These are phyloP conservation scores for Fusarium sp. DNA, from an alignment of 2,329 filamentous ascomycete species.

Conservation along the genomic window DNA sequence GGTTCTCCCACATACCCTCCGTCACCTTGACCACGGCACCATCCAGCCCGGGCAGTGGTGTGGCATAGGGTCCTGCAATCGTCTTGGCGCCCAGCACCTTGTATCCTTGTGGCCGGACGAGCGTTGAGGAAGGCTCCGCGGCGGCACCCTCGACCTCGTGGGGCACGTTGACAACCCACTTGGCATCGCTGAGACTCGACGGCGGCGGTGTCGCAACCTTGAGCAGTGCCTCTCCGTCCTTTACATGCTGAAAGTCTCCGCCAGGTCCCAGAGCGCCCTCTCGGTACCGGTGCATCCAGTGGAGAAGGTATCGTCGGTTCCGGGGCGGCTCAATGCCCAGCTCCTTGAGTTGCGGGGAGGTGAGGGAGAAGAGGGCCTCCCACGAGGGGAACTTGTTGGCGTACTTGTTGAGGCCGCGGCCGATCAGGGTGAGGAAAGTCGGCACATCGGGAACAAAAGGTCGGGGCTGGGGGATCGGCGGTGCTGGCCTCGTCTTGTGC, in stretches of 20 bases:
- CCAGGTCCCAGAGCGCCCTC: conserved; percentile 83
- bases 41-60: conserved; percentile 73
- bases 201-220: conserved; percentile 58
- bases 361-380: conserved; percentile 88
- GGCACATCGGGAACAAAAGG: conserved; percentile 86
- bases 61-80: conserved; percentile 81
- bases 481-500: conserved; percentile 55
- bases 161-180: conserved; percentile 68
- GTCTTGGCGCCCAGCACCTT: conserved; percentile 74
- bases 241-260: conserved; percentile 82
- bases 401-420: conserved; percentile 85
- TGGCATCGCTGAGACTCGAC: conserved; percentile 56
- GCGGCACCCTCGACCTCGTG: conserved; percentile 49
- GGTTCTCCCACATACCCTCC: conserved; percentile 95
- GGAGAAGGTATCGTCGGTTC: conserved; percentile 83
- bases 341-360: conserved; percentile 81
- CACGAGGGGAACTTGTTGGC: conserved; percentile 89
- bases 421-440: conserved; percentile 92
- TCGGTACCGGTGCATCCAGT: conserved; percentile 88
- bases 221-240: conserved; percentile 65
- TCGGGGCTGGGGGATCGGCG: conserved; percentile 74
- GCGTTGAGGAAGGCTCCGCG: conserved; percentile 3
- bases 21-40: conserved; percentile 76
- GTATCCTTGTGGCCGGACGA: conserved; percentile 60
- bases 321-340: conserved; percentile 89